Percentiles rank a stretch among this genome's conserved stretches.
These are phyloP conservation scores for Sporothrix sp. DNA, from an alignment of 2,329 filamentous ascomycete species.

Conservation along the genomic window DNA sequence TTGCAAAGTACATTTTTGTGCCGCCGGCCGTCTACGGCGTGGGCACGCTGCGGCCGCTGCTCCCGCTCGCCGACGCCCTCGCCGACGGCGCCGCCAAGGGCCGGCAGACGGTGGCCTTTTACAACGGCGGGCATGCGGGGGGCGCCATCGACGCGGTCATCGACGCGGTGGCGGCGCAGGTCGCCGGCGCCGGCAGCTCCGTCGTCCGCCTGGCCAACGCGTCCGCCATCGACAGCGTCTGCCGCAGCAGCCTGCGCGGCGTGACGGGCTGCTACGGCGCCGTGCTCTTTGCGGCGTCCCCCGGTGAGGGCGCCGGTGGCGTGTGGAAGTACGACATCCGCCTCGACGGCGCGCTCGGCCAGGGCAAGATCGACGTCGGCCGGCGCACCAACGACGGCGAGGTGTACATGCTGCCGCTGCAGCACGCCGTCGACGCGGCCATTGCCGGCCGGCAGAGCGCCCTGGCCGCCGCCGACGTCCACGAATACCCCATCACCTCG, in stretches of 20 bases:
- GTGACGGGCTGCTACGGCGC: slow-evolving; percentile 65
- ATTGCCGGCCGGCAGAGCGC: slow-evolving; percentile 44
- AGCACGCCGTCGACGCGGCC: slow-evolving; percentile 64
- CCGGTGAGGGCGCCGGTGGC: slow-evolving; percentile 53
- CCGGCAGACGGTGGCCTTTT: slow-evolving; percentile 63
- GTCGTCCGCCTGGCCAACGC: slow-evolving; percentile 21
- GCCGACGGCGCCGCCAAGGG: slow-evolving; percentile 41
- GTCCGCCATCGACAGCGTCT: slow-evolving; percentile 33
- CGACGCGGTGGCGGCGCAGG: slow-evolving; percentile 46
- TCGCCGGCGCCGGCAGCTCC: slow-evolving; percentile 43
- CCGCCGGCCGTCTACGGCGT: slow-evolving; percentile 69
- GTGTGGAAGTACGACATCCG: slow-evolving; percentile 83
- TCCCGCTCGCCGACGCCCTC: slow-evolving; percentile 56
- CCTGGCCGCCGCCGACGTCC: slow-evolving; percentile 18
- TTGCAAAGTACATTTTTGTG: slow-evolving; percentile 74
- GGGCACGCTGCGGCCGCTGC: slow-evolving; percentile 49
- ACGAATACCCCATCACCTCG: slow-evolving; percentile 70
- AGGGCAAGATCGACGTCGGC: slow-evolving; percentile 52
- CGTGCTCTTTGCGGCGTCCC: slow-evolving; percentile 64
- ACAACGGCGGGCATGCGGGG: slow-evolving; percentile 61
- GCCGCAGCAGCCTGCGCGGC: slow-evolving; percentile 50
- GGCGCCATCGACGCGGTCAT: slow-evolving; percentile 68
- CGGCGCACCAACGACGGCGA: slow-evolving; percentile 62
- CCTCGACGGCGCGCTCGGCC: slow-evolving; percentile 62
- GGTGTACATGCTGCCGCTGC: slow-evolving; percentile 65